Conservation (phyloP, 2,329 filamentous ascomycete species). For the Monosporascus sp. region DNA sequence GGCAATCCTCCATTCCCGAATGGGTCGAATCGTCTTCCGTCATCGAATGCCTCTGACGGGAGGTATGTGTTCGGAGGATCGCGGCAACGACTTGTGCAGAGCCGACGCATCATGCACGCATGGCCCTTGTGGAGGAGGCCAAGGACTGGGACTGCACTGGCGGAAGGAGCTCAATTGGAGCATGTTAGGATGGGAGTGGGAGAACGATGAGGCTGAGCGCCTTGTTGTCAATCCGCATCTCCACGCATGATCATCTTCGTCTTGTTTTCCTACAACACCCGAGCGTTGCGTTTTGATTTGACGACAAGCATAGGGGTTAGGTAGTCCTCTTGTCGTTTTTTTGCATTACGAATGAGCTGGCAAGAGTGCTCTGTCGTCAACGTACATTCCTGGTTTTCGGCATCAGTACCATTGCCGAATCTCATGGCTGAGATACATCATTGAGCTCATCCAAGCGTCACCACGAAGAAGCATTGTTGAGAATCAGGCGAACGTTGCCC, state of each 20-base stretch:
- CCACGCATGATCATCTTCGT: slow-evolving; percentile 40
- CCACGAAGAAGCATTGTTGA: neutral
- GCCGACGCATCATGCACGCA: slow-evolving; percentile 22
- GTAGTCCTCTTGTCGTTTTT: slow-evolving; percentile 40
- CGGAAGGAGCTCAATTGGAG: slow-evolving; percentile 81
- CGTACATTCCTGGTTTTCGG: neutral
- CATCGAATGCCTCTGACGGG: slow-evolving; percentile 75
- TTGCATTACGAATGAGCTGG: slow-evolving; percentile 18
- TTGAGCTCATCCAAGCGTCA: no score
- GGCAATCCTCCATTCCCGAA: slow-evolving; percentile 90
- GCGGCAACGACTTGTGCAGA: slow-evolving; percentile 38
- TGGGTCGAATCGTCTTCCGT: slow-evolving; percentile 78
- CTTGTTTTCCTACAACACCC: slow-evolving; percentile 20
- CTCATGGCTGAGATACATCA: neutral
- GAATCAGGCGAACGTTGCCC: neutral
- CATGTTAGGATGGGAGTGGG: slow-evolving; percentile 74
- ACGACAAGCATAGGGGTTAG: slow-evolving; percentile 42
- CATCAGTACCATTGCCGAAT: neutral
- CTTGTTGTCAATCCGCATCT: slow-evolving; percentile 40
- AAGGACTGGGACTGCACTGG: slow-evolving; percentile 65
- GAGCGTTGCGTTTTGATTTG: slow-evolving; percentile 24
- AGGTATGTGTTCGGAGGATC: slow-evolving; percentile 73
- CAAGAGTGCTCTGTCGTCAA: neutral
- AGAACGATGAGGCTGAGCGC: slow-evolving; percentile 37
- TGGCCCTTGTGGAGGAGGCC: slow-evolving; percentile 40